Base-by-base conservation (phyloP, 2,329 filamentous ascomycete species). In the Microdochium nivale region DNA sequence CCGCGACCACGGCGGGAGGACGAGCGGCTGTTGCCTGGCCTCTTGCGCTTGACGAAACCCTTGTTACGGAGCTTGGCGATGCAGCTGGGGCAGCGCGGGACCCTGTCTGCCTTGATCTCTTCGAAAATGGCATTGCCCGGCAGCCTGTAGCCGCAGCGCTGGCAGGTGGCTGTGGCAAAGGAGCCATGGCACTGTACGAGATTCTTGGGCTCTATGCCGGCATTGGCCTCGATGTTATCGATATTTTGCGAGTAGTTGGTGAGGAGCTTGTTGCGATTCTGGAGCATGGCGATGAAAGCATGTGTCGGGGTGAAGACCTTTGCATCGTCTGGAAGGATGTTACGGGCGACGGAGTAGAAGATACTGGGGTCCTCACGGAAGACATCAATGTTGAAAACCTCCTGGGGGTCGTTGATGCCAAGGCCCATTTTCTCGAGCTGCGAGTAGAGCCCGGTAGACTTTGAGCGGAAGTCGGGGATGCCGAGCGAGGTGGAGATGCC, bases 171-270 rank as follows among this genome's bases (percentile, higher is more conserved):
- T 0, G 87, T 95, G 44, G 91, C 91, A 72, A 96, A 97, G 7
- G 90, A 96, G 54, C 94, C 94, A 65, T 99, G 94, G 66, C 94
- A 97, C 69, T 99, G 92, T 25, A 99, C 86, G 19, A 97, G 78
- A 64, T 94, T 95, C 32, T 88, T 84, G 1, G 82, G 78, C 23
- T 76, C 70, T 54, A 99, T 88, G 23, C 94, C 94, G 0, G 92
- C 92, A 62, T 88, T 84, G 55, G 84, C 80, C 68, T 99, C 92
- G 49, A 96, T 83, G 60, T 96, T 96, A 74, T 99, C 94, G 63
- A 99, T 97, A 68, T 99, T 99, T 67, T 99, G 94, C 0, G 94
- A 95, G 73, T 96, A 99, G 71, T 97, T 96, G 43, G 91, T 97
- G 54, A 96, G 80, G 7, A 99, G 80, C 68, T 96, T 96, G 58